These are phyloP conservation scores for Clarireedia monteithiana DNA, from an alignment of 2,329 filamentous ascomycete species.

Conservation along the genomic window DNA sequence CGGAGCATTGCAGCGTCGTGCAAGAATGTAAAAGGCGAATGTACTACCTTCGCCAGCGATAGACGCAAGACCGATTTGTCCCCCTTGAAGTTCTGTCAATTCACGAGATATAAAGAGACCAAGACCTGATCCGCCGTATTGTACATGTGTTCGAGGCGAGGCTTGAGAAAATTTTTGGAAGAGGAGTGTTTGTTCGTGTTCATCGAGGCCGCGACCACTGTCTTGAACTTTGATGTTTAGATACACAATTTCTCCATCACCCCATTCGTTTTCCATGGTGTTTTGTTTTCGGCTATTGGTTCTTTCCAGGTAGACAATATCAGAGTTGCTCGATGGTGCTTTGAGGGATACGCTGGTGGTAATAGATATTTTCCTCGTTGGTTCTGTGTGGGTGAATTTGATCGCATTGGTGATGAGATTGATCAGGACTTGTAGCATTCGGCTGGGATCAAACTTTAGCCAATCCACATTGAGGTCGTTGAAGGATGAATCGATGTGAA, in stretches of 20 bases:
- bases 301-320: constrained; percentile 17
- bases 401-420: constrained; percentile 76
- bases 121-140: constrained; percentile 72
- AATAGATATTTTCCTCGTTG: constrained; percentile 46
- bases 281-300: constrained; percentile 24
- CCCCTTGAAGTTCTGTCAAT: constrained; percentile 73
- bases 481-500: constrained; percentile 56
- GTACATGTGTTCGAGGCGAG: constrained; percentile 65
- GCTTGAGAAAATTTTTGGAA: constrained; percentile 72
- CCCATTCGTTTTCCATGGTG: constrained; percentile 45
- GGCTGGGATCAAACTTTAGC: constrained; percentile 62
- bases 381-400: constrained; percentile 66
- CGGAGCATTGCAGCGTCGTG: constrained; percentile 11
- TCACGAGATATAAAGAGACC: constrained; percentile 73
- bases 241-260: constrained; percentile 60
- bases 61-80: constrained; percentile 69
- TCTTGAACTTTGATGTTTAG: constrained; percentile 69
- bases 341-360: constrained; percentile 19
- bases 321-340: constrained; percentile 6
- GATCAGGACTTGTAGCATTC: constrained; percentile 71
- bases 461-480: constrained; percentile 51
- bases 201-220: constrained; percentile 65
- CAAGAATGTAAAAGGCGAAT: constrained; percentile 64
- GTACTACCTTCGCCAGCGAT: constrained; percentile 62
- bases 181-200: constrained; percentile 63